Percentiles rank a stretch among this genome's conserved stretches.
These are phyloP conservation scores for Vigna angularis DNA, from an alignment of 306 rosid species.

Conservation along the genomic window DNA sequence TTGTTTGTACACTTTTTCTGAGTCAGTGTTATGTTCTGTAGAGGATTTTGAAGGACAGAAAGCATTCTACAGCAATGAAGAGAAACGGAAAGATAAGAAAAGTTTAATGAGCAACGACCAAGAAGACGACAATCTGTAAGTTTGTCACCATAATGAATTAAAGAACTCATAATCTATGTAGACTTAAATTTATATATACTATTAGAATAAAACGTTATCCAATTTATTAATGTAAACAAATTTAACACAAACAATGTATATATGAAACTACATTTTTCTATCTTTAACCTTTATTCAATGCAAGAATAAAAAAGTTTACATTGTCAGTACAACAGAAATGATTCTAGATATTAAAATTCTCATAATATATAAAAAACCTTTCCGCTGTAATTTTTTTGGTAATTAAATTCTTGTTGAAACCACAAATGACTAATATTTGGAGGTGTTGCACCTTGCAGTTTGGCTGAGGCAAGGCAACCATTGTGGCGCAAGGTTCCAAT, in stretches of 20 bases:
- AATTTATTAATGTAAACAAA: neutral
- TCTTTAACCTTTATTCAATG: neutral
- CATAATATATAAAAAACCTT: neutral
- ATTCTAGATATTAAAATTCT: neutral
- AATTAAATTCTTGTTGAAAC: neutral
- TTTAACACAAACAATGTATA: neutral
- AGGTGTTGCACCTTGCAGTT: constrained; percentile 48
- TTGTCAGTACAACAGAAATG: neutral
- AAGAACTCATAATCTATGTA: neutral
- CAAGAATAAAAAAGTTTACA: neutral
- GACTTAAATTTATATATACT: neutral
- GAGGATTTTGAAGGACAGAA: constrained; percentile 73
- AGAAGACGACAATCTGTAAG: constrained; percentile 69
- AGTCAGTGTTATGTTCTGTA: constrained; percentile 32
- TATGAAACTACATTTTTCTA: neutral
- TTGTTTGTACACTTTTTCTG: constrained; percentile 22
- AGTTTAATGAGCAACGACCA: constrained; percentile 63
- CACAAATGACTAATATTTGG: neutral
- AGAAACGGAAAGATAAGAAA: constrained; percentile 68
- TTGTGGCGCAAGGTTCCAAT: constrained; percentile 85
- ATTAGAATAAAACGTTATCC: neutral
- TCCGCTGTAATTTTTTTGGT: neutral
- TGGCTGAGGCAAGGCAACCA: constrained; percentile 87
- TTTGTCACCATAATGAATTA: constrained; percentile 24
- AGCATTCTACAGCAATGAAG: constrained; percentile 51